Percentiles rank a stretch among this genome's conserved stretches.
These are phyloP conservation scores for Phytophthora kernoviae DNA, from an alignment of 352 stramenopile species.

Conservation along the genomic window DNA sequence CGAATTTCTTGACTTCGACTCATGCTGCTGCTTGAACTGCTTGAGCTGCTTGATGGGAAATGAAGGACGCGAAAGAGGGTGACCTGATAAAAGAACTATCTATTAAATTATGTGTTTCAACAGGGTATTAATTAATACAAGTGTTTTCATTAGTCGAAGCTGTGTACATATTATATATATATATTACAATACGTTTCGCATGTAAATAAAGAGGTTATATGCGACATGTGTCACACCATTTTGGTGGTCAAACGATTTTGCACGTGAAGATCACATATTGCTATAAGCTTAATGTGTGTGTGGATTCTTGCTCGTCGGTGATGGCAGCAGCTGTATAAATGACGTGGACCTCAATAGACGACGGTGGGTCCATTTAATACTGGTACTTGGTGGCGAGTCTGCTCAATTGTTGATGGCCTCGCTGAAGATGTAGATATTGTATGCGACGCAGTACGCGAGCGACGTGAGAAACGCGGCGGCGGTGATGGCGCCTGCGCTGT, in stretches of 20 bases:
- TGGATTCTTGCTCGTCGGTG: too few species aligned
- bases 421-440: conserved; percentile 53
- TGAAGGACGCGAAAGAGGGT: not conserved
- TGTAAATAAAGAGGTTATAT: too few species aligned
- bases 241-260: too few species aligned
- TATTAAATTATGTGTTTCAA: not conserved
- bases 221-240: too few species aligned
- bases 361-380: conserved; percentile 2
- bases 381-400: not conserved
- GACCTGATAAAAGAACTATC: not conserved
- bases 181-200: not conserved
- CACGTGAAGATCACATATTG: too few species aligned
- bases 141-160: not conserved
- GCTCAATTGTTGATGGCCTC: conserved; percentile 25
- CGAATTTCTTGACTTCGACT: conserved; percentile 5
- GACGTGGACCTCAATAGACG: not conserved
- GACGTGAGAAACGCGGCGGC: conserved; percentile 41
- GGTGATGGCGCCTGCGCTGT: conserved; percentile 38
- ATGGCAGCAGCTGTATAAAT: too few species aligned
- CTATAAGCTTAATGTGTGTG: too few species aligned
- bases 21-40: conserved; percentile 9
- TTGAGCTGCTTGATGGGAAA: not conserved
- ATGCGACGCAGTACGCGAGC: conserved; percentile 51
- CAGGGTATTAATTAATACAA: not conserved
- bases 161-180: not conserved